Conservation (phyloP, 805 yeast genomes). For the Candida ovalis region DNA sequence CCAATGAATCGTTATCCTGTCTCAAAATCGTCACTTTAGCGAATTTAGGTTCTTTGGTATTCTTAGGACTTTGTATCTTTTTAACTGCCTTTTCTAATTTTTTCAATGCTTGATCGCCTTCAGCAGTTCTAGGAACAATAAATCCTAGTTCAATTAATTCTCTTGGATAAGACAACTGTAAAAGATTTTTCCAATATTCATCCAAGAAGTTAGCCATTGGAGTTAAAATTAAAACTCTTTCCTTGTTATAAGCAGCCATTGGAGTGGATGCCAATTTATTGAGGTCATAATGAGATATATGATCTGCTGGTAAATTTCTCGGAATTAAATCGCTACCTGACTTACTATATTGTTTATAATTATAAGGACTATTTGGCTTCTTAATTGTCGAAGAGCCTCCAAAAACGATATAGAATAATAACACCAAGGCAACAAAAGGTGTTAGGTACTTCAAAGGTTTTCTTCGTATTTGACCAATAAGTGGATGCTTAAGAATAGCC, state of each 20-base stretch:
- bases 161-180: slow-evolving; percentile 76
- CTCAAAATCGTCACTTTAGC: slow-evolving; percentile 83
- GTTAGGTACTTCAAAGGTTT: slow-evolving; percentile 47
- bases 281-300: slow-evolving; percentile 79
- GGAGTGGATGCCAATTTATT: slow-evolving; percentile 72
- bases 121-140: slow-evolving; percentile 76
- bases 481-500: slow-evolving; percentile 16
- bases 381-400: slow-evolving; percentile 27
- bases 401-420: slow-evolving; percentile 40
- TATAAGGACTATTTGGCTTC: slow-evolving; percentile 27
- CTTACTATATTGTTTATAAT: slow-evolving; percentile 39
- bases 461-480: slow-evolving; percentile 57
- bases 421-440: slow-evolving; percentile 41
- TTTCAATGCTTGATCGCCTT: slow-evolving; percentile 78
- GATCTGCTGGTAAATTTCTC: slow-evolving; percentile 63
- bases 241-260: slow-evolving; percentile 69
- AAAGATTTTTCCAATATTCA: slow-evolving; percentile 83
- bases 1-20: slow-evolving; percentile 80
- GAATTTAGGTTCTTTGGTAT: slow-evolving; percentile 55
- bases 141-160: slow-evolving; percentile 84
- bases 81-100: slow-evolving; percentile 74
- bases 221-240: slow-evolving; percentile 79
- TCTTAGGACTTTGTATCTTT: slow-evolving; percentile 57
- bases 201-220: slow-evolving; percentile 87
- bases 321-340: slow-evolving; percentile 52